Conservation (phyloP, 2,329 filamentous ascomycete genomes). For the Nakataea oryzae region DNA sequence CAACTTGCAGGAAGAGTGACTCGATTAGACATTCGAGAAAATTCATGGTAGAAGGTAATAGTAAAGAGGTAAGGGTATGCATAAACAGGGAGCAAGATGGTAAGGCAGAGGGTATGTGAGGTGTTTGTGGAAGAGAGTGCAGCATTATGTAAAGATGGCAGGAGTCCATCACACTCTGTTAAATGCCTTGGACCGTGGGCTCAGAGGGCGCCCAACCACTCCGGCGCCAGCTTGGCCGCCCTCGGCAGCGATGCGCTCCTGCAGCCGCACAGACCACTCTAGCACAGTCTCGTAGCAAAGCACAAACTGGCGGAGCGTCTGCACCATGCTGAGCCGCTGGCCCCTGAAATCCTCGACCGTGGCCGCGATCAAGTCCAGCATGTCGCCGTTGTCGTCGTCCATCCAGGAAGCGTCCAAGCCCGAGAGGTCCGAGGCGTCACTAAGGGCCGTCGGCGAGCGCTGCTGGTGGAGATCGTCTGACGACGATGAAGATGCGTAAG, state of each 20-base stretch:
- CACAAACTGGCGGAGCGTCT: slow-evolving; percentile 85
- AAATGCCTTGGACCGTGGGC: neutral
- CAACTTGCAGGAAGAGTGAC: neutral
- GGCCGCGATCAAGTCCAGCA: slow-evolving; percentile 69
- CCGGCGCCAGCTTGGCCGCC: neutral
- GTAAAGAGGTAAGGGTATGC: too few species aligned
- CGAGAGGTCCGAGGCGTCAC: slow-evolving; percentile 5
- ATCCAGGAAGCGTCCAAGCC: slow-evolving; percentile 51
- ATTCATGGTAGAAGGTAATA: neutral
- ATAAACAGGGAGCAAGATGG: too few species aligned
- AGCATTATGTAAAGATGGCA: neutral
- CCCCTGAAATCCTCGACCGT: slow-evolving; percentile 85
- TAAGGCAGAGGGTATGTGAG: neutral
- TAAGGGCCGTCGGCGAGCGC: slow-evolving; percentile 1
- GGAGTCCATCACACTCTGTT: neutral
- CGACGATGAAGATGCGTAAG: slow-evolving; percentile 4
- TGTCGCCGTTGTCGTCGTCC: slow-evolving; percentile 55
- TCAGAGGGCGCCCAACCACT: neutral
- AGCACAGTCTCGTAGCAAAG: slow-evolving; percentile 92
- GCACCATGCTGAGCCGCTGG: slow-evolving; percentile 92
- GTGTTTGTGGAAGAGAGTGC: neutral
- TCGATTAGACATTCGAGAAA: neutral
- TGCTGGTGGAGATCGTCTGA: slow-evolving; percentile 1
- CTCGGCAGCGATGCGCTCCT: slow-evolving; percentile 21
- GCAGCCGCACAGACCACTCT: slow-evolving; percentile 62